Evolutionary conservation across 2,329 filamentous ascomycete species (phyloP), one percentile per base, ranked within the genome.

Genomic region (Cercospora sp.): DNA sequence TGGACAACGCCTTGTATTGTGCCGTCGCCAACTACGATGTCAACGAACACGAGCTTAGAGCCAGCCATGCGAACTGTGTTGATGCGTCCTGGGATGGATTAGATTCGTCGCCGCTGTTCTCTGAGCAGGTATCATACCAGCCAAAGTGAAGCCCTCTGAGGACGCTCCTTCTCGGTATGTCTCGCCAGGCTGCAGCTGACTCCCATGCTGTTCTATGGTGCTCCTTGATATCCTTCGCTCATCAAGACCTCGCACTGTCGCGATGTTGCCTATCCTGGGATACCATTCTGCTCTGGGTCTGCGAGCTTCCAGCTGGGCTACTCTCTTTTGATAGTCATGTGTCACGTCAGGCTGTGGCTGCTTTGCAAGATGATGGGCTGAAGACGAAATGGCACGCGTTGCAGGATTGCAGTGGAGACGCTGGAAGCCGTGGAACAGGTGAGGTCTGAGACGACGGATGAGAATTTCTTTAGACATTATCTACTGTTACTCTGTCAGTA

Each of bases 1-100:
- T 91, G 91, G 79, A 91, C 86, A 82, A 96, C 88, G 69, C 90
- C 85, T 80, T 99, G 95, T 36, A 96, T 80, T 71, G 85, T 87
- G 72, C 88, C 81, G 66, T 89, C 90, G 76, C 92, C 88, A 78
- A 93, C 89, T 72, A 89, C 84, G 60, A 98, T 82, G 80, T 95
- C 91, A 72, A 97, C 79, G 79, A 99, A 99, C 70, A 93, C 84
- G 73, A 99, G 88, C 80, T 91, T 92, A 73, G 87, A 89, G 72
- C 94, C 90, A 64, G 88, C 86, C 59, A 87, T 83, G 70, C 92
- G 91, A 76, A 91, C 86, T 58, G 89, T 89, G 75, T 86, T 84
- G 70, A 97, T 85, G 77, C 93, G 92, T 79, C 93, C 92, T 89
- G 67, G 39, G 28, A 45, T 2, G 20, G 18, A 63, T 69, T 57